Conservation (phyloP, 345 rosid species). For the Gossypium herbaceum region DNA sequence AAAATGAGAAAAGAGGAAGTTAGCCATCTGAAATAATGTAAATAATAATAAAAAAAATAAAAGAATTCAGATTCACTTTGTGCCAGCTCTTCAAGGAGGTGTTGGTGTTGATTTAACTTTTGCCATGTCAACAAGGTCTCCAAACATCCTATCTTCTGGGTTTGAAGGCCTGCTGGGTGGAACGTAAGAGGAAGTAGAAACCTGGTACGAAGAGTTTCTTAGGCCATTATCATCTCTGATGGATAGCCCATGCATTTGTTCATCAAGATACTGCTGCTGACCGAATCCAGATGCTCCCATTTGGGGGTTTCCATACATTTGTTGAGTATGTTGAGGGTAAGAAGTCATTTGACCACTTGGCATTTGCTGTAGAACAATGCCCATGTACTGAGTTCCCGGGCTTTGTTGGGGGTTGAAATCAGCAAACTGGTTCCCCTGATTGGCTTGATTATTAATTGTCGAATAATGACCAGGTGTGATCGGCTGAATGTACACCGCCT, state of each 20-base stretch:
- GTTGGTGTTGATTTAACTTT: slow-evolving; percentile 69
- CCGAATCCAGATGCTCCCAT: slow-evolving; percentile 72
- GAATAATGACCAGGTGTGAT: slow-evolving; percentile 30
- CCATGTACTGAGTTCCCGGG: slow-evolving; percentile 60
- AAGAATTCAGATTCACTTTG: slow-evolving; percentile 48
- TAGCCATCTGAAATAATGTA: slow-evolving; percentile 15
- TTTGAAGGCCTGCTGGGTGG: slow-evolving; percentile 58
- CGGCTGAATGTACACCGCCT: slow-evolving; percentile 34
- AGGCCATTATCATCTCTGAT: slow-evolving; percentile 47
- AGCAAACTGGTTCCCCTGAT: slow-evolving; percentile 36
- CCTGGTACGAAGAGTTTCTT: slow-evolving; percentile 47
- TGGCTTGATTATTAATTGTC: slow-evolving; percentile 22
- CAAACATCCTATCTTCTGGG: slow-evolving; percentile 84
- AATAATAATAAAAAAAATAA: not conserved
- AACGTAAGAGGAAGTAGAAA: slow-evolving; percentile 48
- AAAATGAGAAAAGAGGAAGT: not conserved
- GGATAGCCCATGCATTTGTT: slow-evolving; percentile 70
- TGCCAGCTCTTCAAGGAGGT: slow-evolving; percentile 69
- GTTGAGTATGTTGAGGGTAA: slow-evolving; percentile 69
- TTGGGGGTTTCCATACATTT: slow-evolving; percentile 53
- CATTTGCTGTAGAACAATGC: slow-evolving; percentile 47
- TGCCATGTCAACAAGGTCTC: slow-evolving; percentile 90
- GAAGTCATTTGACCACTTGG: slow-evolving; percentile 42
- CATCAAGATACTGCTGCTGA: slow-evolving; percentile 68
- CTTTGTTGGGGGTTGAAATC: slow-evolving; percentile 43